Percentiles rank a stretch among this genome's conserved stretches.
These are phyloP conservation scores for Dioszegia aurantiaca DNA, from an alignment of 768 basidiomycete genomes.

Conservation along the genomic window DNA sequence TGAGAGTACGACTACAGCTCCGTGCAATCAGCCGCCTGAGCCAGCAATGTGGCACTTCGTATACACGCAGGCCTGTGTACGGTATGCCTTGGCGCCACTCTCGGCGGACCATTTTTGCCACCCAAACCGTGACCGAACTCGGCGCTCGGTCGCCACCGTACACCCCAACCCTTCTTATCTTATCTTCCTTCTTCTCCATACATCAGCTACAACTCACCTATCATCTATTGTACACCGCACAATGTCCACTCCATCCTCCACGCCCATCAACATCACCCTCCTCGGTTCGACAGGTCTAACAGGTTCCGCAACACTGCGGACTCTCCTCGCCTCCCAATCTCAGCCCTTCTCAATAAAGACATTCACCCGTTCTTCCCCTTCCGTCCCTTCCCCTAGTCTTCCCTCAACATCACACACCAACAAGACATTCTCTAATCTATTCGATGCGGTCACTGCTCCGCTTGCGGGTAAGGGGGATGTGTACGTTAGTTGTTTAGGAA, in stretches of 20 bases:
- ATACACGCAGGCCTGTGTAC: too few relatives aligned
- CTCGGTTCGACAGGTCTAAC: conserved; percentile 49
- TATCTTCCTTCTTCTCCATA: too few relatives aligned
- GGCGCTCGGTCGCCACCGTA: too few relatives aligned
- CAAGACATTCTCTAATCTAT: conserved; percentile 23
- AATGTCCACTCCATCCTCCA: neutral
- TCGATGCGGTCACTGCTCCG: conserved; percentile 9
- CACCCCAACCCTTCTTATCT: too few relatives aligned
- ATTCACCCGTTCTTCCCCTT: conserved; percentile 37
- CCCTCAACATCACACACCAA: conserved; percentile 22
- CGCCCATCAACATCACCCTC: conserved; percentile 30
- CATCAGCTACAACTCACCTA: too few relatives aligned
- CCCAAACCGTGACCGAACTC: too few relatives aligned
- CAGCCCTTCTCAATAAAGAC: conserved; percentile 38
- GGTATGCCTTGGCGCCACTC: too few relatives aligned
- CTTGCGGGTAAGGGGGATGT: conserved; percentile 22
- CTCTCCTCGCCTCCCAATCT: conserved; percentile 29
- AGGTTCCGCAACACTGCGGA: conserved; percentile 30
- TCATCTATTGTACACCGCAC: neutral
- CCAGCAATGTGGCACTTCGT: too few relatives aligned
- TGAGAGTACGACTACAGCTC: too few relatives aligned
- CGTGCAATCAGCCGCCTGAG: too few relatives aligned
- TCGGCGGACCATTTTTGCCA: too few relatives aligned
- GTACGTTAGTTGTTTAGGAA: conserved; percentile 45
- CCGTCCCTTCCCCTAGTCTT: conserved; percentile 13